These are phyloP conservation scores for Hypoxylon lenormandii DNA, from an alignment of 495 filamentous ascomycete species.

Conservation along the genomic window DNA sequence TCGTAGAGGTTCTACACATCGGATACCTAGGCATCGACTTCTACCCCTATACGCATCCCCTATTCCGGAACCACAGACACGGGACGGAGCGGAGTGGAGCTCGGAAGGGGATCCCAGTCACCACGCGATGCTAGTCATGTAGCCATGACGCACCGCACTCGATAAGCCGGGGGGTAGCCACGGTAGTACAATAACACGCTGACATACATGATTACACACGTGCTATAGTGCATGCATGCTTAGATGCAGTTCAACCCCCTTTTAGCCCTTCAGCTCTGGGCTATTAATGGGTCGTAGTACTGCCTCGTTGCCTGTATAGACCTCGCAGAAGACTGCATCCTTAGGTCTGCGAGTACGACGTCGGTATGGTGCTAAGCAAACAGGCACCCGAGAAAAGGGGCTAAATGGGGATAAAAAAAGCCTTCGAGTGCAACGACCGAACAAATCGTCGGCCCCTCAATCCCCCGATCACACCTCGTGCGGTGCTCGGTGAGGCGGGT, in stretches of 20 bases:
- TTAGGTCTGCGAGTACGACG: constrained; percentile 18
- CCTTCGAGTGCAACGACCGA: neutral
- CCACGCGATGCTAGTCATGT: constrained; percentile 21
- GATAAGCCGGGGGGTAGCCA: constrained; percentile 22
- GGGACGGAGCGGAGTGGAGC: constrained; percentile 27
- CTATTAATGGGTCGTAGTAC: constrained; percentile 35
- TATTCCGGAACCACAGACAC: constrained; percentile 15
- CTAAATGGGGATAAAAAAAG: neutral
- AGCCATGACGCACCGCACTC: constrained; percentile 3
- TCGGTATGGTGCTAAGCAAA: constrained; percentile 27
- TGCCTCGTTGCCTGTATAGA: constrained; percentile 10
- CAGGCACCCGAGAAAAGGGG: neutral
- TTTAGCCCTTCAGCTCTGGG: constrained; percentile 24
- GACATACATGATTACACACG: constrained; percentile 29
- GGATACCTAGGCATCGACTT: too few species aligned
- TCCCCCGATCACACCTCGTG: neutral
- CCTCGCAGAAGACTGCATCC: constrained; percentile 2
- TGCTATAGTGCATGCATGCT: constrained; percentile 34
- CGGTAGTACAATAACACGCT: constrained; percentile 13
- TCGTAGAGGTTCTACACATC: too few species aligned
- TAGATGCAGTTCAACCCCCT: constrained; percentile 26
- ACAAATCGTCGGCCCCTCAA: neutral
- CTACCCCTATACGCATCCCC: neutral
- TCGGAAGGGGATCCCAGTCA: constrained; percentile 17
- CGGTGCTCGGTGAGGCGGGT: constrained; percentile 11